Evolutionary conservation across 352 stramenopile genomes (phyloP), one percentile per base, ranked within the genome.

Genomic region (Globisporangium echinulatum): DNA sequence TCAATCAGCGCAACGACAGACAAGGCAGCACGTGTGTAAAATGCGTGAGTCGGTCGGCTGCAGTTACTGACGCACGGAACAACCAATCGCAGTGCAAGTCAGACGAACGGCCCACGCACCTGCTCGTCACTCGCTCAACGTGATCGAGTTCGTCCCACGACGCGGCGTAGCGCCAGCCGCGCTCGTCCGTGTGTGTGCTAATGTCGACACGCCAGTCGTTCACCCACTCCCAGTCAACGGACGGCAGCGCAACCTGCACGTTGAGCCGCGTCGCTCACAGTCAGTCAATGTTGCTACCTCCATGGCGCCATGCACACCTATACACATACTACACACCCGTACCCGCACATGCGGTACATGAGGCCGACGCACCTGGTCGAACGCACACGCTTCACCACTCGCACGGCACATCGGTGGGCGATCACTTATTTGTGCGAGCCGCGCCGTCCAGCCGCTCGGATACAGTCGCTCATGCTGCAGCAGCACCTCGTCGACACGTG

Each of bases 151-250:
- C 60, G n/a, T 68, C 54, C 57, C 64, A 71, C 0, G 68, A 76
- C 4, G 64, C 25, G 8, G 70, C 80, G 49, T 90, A 90, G 8
- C 55, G 63, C 80, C 80, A 90, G 15, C 80, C 80, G 56, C 69
- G 66, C 49, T 67, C 56, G 49, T 90, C 80, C 37, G 74, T 90
- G 25, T 71, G 64, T 14, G 60, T 62, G 47, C 72, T 58, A 7
- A 90, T 57, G 54, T 83, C 71, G 14, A 67, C 65, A 1, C 47
- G 39, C 78, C 80, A 90, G 49, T 76, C 66, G 10, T 67, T 77
- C 25, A 85, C 69, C 80, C 80, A 90, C 60, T 78, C 62, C 80
- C 80, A 90, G 51, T 85, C 75, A 8, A 37, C 47, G 2, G 70
- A 84, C 43, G 80, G 80, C 48, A 88, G 57, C 49, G 36, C 14